Percentiles rank a stretch among this genome's conserved stretches.
Evolutionary conservation across 371 early-diverging fungal species (phyloP).

Genomic region (Chytridiales sp.): DNA sequence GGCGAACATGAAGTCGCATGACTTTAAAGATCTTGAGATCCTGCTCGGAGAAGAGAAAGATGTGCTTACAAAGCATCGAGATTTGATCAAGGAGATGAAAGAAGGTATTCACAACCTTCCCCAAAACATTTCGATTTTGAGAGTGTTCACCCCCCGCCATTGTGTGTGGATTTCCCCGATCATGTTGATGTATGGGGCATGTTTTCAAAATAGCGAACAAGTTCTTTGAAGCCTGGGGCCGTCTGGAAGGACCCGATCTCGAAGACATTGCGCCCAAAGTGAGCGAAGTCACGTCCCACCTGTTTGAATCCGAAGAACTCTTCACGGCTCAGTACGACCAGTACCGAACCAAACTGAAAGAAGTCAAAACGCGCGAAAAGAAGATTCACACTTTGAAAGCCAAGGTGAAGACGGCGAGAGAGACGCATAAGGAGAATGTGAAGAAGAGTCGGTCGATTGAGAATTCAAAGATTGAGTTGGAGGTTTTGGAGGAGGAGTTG

Average conservation of each 20-base stretch:
- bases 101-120: constrained; percentile 1
- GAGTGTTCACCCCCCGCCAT: not conserved
- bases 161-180: not conserved
- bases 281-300: constrained; percentile 1
- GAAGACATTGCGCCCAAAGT: not conserved
- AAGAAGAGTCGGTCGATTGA: constrained; percentile 22
- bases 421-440: constrained; percentile 8
- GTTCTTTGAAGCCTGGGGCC: constrained; percentile 11
- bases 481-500: constrained; percentile 20
- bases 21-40: constrained; percentile 18
- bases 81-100: constrained; percentile 5
- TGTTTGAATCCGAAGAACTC: constrained; percentile 7
- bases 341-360: constrained; percentile 17
- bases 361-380: constrained; percentile 24
- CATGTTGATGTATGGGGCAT: no score
- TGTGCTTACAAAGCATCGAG: constrained; percentile 5
- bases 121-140: not conserved
- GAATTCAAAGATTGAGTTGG: constrained; percentile 3
- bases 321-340: constrained; percentile 5
- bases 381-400: constrained; percentile 13
- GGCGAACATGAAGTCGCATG: constrained; percentile 5
- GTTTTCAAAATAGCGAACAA: constrained; percentile 15
- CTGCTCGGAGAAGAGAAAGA: constrained; percentile 25
- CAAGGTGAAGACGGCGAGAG: constrained; percentile 7
- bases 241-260: not conserved